Conservation (phyloP, 2,329 filamentous ascomycete genomes). For the Microsporum canis region DNA sequence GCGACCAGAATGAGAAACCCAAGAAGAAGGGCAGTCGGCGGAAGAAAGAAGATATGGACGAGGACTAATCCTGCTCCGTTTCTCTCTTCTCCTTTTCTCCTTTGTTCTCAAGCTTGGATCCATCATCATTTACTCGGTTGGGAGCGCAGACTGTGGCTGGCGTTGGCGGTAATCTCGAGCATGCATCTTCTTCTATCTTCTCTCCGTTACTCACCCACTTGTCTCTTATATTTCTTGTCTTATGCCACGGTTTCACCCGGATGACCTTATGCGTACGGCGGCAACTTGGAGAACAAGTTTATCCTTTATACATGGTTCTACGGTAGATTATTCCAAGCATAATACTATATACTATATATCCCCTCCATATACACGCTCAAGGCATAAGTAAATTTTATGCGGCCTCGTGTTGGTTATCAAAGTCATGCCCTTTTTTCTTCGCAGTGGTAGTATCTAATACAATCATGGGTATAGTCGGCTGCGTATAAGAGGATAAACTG, state of each 20-base stretch:
- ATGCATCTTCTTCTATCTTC: not conserved
- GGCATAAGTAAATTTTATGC: too few species aligned
- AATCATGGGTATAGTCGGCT: too few species aligned
- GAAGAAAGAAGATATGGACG: constrained; percentile 33
- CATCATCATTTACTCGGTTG: not conserved
- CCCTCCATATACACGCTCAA: too few species aligned
- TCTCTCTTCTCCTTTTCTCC: not conserved
- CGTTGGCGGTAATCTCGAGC: not conserved
- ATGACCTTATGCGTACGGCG: not conserved
- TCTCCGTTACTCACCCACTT: not conserved
- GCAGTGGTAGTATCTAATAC: too few species aligned
- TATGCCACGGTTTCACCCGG: not conserved
- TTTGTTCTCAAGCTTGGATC: not conserved
- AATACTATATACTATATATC: not conserved
- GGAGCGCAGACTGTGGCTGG: not conserved
- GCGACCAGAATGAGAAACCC: constrained; percentile 36
- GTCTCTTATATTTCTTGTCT: not conserved
- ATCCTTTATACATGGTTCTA: not conserved
- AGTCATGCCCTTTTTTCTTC: too few species aligned
- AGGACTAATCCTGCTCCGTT: constrained; percentile 4
- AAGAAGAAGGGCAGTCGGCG: constrained; percentile 37
- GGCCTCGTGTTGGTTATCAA: too few species aligned
- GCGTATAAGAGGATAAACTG: too few species aligned
- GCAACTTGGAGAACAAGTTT: not conserved
- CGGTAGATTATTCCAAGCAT: not conserved